Percentiles rank a stretch among this genome's conserved stretches.
phyloP scores from a whole-genome alignment of 2,329 filamentous ascomycete genomes.

The Fusarium chaquense region DNA sequence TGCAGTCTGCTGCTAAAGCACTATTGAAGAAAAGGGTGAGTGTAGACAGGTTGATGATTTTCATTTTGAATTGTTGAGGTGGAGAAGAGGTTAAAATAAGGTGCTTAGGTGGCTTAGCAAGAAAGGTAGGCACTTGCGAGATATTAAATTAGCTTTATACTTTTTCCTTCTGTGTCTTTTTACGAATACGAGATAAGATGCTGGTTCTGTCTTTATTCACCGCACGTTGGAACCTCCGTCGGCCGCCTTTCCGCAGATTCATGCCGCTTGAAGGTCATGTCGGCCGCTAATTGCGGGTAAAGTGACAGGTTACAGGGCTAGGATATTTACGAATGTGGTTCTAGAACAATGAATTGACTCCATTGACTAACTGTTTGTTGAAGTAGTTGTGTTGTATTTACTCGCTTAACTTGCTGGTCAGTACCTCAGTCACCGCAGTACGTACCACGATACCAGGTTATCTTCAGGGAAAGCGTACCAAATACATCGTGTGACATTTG shows the following conservation, averaged over 20 bases:
- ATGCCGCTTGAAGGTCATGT: not conserved
- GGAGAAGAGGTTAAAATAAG: not conserved
- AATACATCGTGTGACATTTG: not conserved
- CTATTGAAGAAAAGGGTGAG: not conserved
- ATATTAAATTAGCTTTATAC: not conserved
- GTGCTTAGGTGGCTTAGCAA: not conserved
- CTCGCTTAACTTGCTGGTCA: not conserved
- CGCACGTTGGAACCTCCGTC: not conserved
- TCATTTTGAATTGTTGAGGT: not conserved
- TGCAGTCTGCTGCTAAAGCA: constrained; percentile 1
- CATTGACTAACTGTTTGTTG: not conserved
- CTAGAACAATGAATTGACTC: not conserved
- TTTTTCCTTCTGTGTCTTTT: no score
- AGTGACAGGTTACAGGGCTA: not conserved
- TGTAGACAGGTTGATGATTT: not conserved
- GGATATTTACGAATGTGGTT: not conserved
- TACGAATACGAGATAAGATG: not conserved
- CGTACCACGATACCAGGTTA: no score
- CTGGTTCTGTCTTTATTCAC: not conserved
- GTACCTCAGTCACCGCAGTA: no score
- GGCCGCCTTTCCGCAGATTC: not conserved
- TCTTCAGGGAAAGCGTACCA: no score
- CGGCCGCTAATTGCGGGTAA: not conserved
- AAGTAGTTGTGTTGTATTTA: not conserved
- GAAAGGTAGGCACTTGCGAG: not conserved